Conservation (phyloP, 768 basidiomycete genomes). For the Termitomyces heimii region DNA sequence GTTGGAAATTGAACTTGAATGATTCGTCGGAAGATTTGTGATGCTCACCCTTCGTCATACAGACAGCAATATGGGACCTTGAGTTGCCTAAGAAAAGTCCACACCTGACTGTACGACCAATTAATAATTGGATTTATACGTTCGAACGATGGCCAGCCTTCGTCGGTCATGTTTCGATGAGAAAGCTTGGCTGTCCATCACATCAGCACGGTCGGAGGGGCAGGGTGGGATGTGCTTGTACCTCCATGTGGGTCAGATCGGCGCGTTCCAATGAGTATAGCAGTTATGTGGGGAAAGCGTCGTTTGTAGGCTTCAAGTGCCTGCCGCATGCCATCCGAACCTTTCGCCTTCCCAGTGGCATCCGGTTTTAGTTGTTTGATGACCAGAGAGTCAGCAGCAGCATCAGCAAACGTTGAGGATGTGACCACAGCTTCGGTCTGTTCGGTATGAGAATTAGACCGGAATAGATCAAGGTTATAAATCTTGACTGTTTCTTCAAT, state of each 20-base stretch:
- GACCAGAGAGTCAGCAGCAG: slow-evolving; percentile 16
- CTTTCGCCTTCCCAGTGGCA: slow-evolving; percentile 46
- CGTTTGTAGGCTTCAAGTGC: slow-evolving; percentile 72
- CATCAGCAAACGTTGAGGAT: slow-evolving; percentile 20
- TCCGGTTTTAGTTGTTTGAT: slow-evolving; percentile 21
- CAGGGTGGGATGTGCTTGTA: slow-evolving; percentile 28
- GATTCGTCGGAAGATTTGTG: not conserved
- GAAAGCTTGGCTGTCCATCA: slow-evolving; percentile 54
- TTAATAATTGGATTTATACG: slow-evolving; percentile 95
- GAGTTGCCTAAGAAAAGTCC: slow-evolving; percentile 74
- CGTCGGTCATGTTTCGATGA: slow-evolving; percentile 75
- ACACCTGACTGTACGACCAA: slow-evolving; percentile 89
- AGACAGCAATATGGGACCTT: slow-evolving; percentile 82
- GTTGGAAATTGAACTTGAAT: not conserved
- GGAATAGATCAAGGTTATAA: slow-evolving; percentile 77
- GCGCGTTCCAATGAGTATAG: slow-evolving; percentile 86
- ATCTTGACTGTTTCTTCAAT: slow-evolving; percentile 52
- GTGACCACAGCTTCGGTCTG: slow-evolving; percentile 45
- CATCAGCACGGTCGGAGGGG: not conserved
- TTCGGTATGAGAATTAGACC: slow-evolving; percentile 37
- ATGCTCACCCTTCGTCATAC: slow-evolving; percentile 84
- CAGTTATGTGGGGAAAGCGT: slow-evolving; percentile 59
- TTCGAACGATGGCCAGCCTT: slow-evolving; percentile 84
- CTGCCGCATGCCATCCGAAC: slow-evolving; percentile 69
- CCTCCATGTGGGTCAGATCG: slow-evolving; percentile 92